phyloP scores from a whole-genome alignment of 2,329 filamentous ascomycete genomes.

The Basipetospora sp. region DNA sequence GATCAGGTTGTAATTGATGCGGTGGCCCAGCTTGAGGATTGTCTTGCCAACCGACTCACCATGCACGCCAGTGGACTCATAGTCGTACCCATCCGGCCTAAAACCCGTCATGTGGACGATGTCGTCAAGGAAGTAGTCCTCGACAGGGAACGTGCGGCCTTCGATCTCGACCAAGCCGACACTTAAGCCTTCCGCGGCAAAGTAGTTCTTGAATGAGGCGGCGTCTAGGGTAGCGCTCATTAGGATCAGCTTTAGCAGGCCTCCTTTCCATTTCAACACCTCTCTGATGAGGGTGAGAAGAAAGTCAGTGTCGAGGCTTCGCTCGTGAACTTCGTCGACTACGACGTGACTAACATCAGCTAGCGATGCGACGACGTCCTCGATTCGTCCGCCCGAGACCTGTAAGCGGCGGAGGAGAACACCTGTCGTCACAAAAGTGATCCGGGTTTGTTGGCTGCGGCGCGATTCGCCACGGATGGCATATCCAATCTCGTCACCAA shows the following conservation, averaged over 20 bases:
- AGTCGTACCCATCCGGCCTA: conserved; percentile 30
- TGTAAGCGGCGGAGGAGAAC: conserved; percentile 83
- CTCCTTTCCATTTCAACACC: conserved; percentile 57
- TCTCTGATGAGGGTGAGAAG: conserved; percentile 75
- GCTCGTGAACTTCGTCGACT: conserved; percentile 92
- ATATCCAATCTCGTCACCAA: conserved; percentile 84
- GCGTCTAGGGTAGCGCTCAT: conserved; percentile 97
- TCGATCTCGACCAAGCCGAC: conserved; percentile 78
- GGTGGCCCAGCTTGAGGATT: conserved; percentile 59
- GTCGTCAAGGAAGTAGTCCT: conserved; percentile 82
- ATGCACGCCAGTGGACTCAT: conserved; percentile 30
- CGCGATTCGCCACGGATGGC: conserved; percentile 82
- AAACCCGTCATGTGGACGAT: conserved; percentile 69
- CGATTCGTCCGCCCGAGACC: conserved; percentile 64
- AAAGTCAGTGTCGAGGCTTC: conserved; percentile 89
- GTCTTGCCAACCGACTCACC: conserved; percentile 45
- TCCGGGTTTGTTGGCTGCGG: conserved; percentile 58
- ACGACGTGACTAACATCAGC: conserved; percentile 88
- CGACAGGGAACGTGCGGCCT: conserved; percentile 77
- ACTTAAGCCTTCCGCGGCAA: conserved; percentile 48
- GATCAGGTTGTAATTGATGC: conserved; percentile 85
- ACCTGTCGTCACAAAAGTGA: conserved; percentile 92
- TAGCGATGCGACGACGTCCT: conserved; percentile 67
- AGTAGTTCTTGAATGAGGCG: conserved; percentile 70
- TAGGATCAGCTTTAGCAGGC: conserved; percentile 74